Base-by-base conservation (phyloP, 805 yeast genomes). In the Kuraishia hungarica region DNA sequence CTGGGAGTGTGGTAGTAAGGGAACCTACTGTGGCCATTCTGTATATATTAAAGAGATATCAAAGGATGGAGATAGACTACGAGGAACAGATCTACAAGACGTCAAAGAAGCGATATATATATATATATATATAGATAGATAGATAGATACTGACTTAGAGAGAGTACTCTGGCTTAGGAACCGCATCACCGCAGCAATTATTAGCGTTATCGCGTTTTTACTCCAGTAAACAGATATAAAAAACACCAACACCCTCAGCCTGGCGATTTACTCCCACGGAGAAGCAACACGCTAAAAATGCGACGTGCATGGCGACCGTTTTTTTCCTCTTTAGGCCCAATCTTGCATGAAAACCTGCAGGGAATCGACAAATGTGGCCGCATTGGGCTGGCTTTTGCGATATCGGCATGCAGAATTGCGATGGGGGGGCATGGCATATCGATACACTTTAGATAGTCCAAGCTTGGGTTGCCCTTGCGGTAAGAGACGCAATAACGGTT, bases 1-100 rank as follows among this genome's bases (percentile, higher is more conserved):
- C 58, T 47, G 67, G 67, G 17, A 64, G 60, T 1, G 67, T 64
- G 10, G 11, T 22, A 15, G 62, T 58, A 43, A 52, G 53, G n/a
- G 54, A 26, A 7, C 48, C 35, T 51, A 26, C 28, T 46, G 22
- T 22, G 7, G 24, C 7, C 24, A 20, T 20, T 8, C 7, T 46
- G 24, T 46, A 22, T 46, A 46, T 6, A 26, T 5, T 26, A 26
- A 26, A 26, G 5, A 8, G 24, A 20, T 46, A 22, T 19, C 22
- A 46, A 10, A 10, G 5, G 10, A 13, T 35, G 43, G 11, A 13
- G n/a, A n/a, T n/a, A n/a, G 43, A 15, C n/a, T 35, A 35, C 10
- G 10, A 10, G 29, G 24, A 20, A 46, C 15, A 20, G 24, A 46
- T 10, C 60, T 1, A 20, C 49, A 19, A n/a, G 24, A 46, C 13